phyloP scores from a whole-genome alignment of 225 moss, liverwort and hornwort species.

The Marchantia polymorpha region DNA sequence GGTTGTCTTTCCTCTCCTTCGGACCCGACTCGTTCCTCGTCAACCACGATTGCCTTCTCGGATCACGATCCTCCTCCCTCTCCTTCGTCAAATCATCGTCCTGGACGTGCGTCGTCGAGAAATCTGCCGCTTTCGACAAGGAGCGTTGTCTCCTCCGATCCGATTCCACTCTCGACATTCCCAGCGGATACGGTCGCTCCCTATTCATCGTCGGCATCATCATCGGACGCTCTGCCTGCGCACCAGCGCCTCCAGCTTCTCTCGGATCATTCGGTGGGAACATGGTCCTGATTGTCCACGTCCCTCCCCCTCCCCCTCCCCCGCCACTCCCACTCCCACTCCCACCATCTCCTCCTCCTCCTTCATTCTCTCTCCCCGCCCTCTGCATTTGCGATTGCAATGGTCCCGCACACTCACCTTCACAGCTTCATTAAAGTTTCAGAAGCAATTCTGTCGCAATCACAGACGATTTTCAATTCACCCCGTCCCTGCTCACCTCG shows the following conservation, averaged over 20 bases:
- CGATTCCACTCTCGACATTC: not conserved
- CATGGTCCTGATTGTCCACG: not conserved
- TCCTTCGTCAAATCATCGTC: not conserved
- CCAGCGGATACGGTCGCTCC: slow-evolving; percentile 5
- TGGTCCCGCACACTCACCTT: no score
- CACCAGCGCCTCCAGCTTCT: not conserved
- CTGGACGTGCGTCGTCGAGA: not conserved
- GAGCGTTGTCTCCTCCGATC: slow-evolving; percentile 11
- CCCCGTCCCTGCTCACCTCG: no score
- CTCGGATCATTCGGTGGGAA: slow-evolving; percentile 2
- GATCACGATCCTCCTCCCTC: not conserved
- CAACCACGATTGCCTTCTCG: not conserved
- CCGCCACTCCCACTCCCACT: not conserved
- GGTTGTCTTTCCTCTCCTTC: not conserved
- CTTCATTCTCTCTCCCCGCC: no score
- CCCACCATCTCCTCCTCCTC: not conserved
- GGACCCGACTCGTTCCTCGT: not conserved
- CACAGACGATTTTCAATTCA: no score
- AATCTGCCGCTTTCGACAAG: not conserved
- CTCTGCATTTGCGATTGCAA: no score
- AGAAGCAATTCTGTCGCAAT: no score
- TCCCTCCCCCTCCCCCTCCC: not conserved
- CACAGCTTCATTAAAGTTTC: no score
- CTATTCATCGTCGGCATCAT: slow-evolving; percentile 6
- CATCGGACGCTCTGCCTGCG: not conserved